phyloP scores from a whole-genome alignment of 2,329 filamentous ascomycete species.

The Ceratocystiopsis brevicomis region DNA sequence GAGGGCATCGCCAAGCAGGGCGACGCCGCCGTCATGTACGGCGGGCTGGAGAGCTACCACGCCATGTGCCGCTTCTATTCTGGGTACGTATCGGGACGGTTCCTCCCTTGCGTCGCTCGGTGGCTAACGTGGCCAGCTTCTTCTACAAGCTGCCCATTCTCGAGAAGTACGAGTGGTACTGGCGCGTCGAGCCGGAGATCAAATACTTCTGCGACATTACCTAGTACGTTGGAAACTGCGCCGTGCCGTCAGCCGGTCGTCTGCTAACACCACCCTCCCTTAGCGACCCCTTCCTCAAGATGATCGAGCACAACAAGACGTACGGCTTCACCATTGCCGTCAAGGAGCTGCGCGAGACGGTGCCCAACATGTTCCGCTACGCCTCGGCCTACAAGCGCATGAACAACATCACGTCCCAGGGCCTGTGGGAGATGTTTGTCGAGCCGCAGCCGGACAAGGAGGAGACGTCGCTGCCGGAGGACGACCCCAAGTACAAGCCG shows the following conservation, averaged over 20 bases:
- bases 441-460: conserved; percentile 54
- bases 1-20: conserved; percentile 95
- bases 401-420: conserved; percentile 78
- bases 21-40: conserved; percentile 96
- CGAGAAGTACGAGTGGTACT: conserved; percentile 98
- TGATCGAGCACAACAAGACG: conserved; percentile 89
- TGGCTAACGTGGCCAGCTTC: conserved; percentile 33
- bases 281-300: conserved; percentile 86
- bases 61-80: conserved; percentile 99
- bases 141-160: conserved; percentile 96
- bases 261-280: not conserved
- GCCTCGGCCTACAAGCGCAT: conserved; percentile 92
- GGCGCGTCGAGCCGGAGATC: conserved; percentile 96
- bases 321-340: conserved; percentile 98
- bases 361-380: conserved; percentile 96
- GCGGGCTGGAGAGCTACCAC: conserved; percentile 95
- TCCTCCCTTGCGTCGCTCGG: no score
- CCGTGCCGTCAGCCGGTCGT: no score
- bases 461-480: conserved; percentile 33
- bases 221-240: conserved; percentile 42
- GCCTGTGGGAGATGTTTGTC: conserved; percentile 96
- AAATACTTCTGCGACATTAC: conserved; percentile 99
- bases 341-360: conserved; percentile 92
- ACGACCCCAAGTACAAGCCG: conserved; percentile 46
- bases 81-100: conserved; percentile 53